These are phyloP conservation scores for Gnomoniopsis smithogilvyi DNA, from an alignment of 2,329 filamentous ascomycete species.

Conservation along the genomic window DNA sequence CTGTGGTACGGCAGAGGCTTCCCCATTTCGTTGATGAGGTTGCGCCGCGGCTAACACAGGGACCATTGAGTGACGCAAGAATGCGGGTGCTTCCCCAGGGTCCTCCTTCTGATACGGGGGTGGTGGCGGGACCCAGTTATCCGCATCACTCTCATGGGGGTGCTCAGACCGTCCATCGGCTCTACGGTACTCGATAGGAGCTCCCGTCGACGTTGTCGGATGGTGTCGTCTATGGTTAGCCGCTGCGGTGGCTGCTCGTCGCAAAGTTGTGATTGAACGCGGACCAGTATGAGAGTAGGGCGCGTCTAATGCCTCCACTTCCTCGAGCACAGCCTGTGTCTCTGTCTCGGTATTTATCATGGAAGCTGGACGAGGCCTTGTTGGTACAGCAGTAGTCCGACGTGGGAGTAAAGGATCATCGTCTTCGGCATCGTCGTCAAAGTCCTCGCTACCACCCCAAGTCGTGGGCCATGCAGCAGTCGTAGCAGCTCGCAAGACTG, in stretches of 20 bases:
- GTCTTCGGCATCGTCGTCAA: constrained; percentile 31
- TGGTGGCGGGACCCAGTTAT: constrained; percentile 84
- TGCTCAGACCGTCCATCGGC: constrained; percentile 69
- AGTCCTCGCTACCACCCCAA: constrained; percentile 20
- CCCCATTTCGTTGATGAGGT: not conserved
- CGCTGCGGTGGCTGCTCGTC: constrained; percentile 72
- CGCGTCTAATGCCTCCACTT: constrained; percentile 62
- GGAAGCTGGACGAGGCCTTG: constrained; percentile 19
- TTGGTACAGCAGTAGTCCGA: constrained; percentile 36
- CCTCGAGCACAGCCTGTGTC: constrained; percentile 47
- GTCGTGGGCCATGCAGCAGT: constrained; percentile 34
- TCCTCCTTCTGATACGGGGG: constrained; percentile 73
- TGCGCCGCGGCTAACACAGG: constrained; percentile 26
- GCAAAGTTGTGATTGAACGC: constrained; percentile 66
- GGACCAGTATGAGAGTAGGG: constrained; percentile 73
- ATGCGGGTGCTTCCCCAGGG: constrained; percentile 53
- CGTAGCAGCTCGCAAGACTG: constrained; percentile 48
- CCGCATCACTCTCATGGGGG: constrained; percentile 82
- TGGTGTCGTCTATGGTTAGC: constrained; percentile 68
- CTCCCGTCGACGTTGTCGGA: constrained; percentile 48
- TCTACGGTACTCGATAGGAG: constrained; percentile 60
- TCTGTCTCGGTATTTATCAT: constrained; percentile 37
- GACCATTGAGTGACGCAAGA: constrained; percentile 48
- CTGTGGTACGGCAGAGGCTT: constrained; percentile 21
- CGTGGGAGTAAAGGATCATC: constrained; percentile 54